Conservation (phyloP, 129 eudicot genomes). For the Silybum marianum region DNA sequence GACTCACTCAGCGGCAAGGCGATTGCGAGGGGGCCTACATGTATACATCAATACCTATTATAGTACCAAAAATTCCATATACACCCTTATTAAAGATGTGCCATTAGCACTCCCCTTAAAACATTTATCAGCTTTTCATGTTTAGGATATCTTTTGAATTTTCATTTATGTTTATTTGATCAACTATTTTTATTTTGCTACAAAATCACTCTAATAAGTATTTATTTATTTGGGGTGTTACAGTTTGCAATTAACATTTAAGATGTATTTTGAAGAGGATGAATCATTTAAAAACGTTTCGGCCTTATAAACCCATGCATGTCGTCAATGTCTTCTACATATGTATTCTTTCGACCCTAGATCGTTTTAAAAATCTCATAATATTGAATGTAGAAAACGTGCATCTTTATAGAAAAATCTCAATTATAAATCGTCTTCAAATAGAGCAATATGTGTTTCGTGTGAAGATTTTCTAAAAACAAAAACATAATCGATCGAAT, state of each 20-base stretch:
- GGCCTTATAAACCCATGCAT: neutral
- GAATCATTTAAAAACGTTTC: neutral
- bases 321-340: neutral
- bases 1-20: no score
- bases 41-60: no score
- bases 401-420: neutral
- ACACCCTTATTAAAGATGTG: no score
- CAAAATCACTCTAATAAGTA: no score
- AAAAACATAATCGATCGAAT: neutral
- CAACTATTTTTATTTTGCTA: neutral
- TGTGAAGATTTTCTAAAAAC: neutral
- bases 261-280: neutral
- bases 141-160: neutral
- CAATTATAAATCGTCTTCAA: neutral
- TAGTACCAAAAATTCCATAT: no score
- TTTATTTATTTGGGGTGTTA: neutral
- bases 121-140: neutral
- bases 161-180: no score
- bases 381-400: neutral
- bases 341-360: neutral
- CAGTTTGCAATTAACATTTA: no score
- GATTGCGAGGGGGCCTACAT: no score
- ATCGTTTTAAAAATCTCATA: neutral
- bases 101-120: no score
- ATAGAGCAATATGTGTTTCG: no score